Evolutionary conservation across 805 yeast genomes (phyloP), one percentile per base, ranked within the genome.

Genomic region (Maudiozyma saulgeensis): DNA sequence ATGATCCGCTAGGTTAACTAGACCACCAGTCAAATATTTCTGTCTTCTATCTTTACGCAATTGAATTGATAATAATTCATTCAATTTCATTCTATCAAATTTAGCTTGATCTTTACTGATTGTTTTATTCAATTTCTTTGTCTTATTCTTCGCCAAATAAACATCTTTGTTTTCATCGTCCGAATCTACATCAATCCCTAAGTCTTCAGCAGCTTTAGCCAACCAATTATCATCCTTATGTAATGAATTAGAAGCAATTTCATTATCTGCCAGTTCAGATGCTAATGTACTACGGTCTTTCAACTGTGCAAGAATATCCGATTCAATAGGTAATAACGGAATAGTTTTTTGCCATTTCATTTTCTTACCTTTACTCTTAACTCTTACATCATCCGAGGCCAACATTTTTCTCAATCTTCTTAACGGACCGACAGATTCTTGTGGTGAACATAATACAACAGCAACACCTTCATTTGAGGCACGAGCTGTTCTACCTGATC

Each of bases 401-500:
- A 82, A 74, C 15, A 79, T 62, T 50, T 74, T 80, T 57, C 91
- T 73, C 49, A 91, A 74, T 67, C 86, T 87, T 60, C 80, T 76
- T 53, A 90, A 72, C 0, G 98, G 90, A 0, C 96, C 96, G 49
- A 88, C 76, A 0, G 95, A 88, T 63, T 93, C 99, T 52, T 86
- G 89, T 15, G 97, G 96, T 4, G 96, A 86, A 60, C 96, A 88
- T 48, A 93, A 72, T 79, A 89, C 81, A 45, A 93, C 83, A 2
- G 96, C 84, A n/a, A 93, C 96, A 73, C 99, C 99, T 63, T 87
- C 91, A 35, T 67, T 66, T 0, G 91, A 93, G 1, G 95, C 97
- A 73, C 99, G 84, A 0, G 96, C 98, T n/a, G 99, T 93, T 77
- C 99, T 82, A 53, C 99, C 99, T 1, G 96, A 87, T 66, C 99